A percentile compares a stretch with the other conserved stretches of the same genome.
Conservation (phyloP, 768 basidiomycete genomes). For the Tulasnella sp. region DNA sequence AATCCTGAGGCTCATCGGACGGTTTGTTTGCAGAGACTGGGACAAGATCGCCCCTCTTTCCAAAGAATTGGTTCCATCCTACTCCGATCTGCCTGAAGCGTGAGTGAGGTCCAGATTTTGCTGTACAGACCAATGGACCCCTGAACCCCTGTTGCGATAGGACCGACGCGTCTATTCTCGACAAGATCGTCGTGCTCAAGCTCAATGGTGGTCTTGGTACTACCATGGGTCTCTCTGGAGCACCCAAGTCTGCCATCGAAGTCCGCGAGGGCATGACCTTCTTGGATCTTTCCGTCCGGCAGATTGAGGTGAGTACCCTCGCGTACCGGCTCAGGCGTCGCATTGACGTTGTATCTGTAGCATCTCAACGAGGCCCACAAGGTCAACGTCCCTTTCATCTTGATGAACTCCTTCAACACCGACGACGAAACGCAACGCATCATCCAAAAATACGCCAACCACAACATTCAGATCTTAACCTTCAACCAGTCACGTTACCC, state of each 20-base stretch:
- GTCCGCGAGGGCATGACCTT: constrained; percentile 98
- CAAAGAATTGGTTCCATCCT: constrained; percentile 74
- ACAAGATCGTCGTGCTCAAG: constrained; percentile 91
- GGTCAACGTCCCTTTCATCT: constrained; percentile 89
- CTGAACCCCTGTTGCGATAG: constrained; percentile 24
- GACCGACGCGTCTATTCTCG: constrained; percentile 51
- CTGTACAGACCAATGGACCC: background rate
- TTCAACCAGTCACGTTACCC: constrained; percentile 95
- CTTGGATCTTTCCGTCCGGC: constrained; percentile 85
- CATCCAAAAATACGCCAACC: constrained; percentile 93
- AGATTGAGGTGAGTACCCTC: constrained; percentile 54
- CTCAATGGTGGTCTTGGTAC: constrained; percentile 90
- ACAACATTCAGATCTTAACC: constrained; percentile 47
- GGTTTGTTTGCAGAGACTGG: constrained; percentile 50
- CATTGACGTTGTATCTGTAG: constrained; percentile 21
- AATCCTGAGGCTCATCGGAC: constrained; percentile 18
- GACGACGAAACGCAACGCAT: constrained; percentile 92
- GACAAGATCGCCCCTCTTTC: constrained; percentile 80
- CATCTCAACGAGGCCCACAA: constrained; percentile 76
- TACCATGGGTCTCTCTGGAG: constrained; percentile 82
- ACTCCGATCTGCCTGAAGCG: constrained; percentile 47
- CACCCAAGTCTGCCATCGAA: constrained; percentile 82
- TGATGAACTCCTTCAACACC: constrained; percentile 99
- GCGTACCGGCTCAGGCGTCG: background rate
- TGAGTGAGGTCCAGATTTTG: constrained; percentile 1